Evolutionary conservation across 2,329 filamentous ascomycete genomes (phyloP).

Genomic region (Fusarium sp.): DNA sequence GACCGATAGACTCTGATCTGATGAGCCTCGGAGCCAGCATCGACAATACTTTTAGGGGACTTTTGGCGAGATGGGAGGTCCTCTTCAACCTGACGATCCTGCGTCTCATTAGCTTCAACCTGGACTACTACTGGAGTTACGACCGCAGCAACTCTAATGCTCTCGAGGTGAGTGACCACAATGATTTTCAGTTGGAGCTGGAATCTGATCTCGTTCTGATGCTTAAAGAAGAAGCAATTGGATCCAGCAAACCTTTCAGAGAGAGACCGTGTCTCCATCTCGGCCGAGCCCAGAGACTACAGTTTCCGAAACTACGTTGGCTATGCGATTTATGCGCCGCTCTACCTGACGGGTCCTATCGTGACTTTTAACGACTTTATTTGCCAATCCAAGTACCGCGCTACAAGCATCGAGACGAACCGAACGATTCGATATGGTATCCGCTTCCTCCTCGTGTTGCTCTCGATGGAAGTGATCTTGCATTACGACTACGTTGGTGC

Average conservation of each 20-base stretch:
- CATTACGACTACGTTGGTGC: slow-evolving; percentile 96
- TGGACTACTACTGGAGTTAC: slow-evolving; percentile 95
- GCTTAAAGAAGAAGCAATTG: slow-evolving; percentile 94
- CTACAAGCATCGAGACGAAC: slow-evolving; percentile 75
- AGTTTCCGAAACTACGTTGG: slow-evolving; percentile 88
- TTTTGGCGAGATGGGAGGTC: slow-evolving; percentile 96
- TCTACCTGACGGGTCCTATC: slow-evolving; percentile 94
- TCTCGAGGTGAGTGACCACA: slow-evolving; percentile 78
- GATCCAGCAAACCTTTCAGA: slow-evolving; percentile 90
- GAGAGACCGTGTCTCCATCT: slow-evolving; percentile 82
- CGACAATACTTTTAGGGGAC: slow-evolving; percentile 78
- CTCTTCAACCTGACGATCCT: slow-evolving; percentile 96
- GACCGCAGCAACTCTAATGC: slow-evolving; percentile 73
- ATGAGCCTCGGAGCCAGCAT: slow-evolving; percentile 76
- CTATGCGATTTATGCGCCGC: slow-evolving; percentile 89
- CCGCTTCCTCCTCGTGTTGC: slow-evolving; percentile 82
- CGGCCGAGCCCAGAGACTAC: slow-evolving; percentile 79
- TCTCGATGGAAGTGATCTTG: slow-evolving; percentile 91
- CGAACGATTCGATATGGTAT: slow-evolving; percentile 86
- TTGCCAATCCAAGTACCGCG: slow-evolving; percentile 80
- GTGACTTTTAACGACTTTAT: slow-evolving; percentile 99
- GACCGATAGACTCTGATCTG: slow-evolving; percentile 55
- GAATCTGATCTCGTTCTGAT: slow-evolving; percentile 64
- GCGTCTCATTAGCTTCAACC: slow-evolving; percentile 93
- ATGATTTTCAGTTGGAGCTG: slow-evolving; percentile 14